Evolutionary conservation across 306 rosid genomes (phyloP), one percentile per base, ranked within the genome.

Genomic region (Ormosia emarginata): DNA sequence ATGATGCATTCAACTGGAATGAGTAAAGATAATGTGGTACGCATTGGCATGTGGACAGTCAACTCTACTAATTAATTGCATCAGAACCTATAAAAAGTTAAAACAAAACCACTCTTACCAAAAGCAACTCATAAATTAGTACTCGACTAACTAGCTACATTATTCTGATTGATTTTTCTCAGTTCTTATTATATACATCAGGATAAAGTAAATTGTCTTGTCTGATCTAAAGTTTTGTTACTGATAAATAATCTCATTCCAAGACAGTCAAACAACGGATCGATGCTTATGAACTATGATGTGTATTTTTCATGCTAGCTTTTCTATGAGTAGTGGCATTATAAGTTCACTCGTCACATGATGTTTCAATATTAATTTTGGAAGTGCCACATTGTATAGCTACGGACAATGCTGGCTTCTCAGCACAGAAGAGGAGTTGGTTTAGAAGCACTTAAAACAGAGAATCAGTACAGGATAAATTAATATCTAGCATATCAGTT

Each of bases 11-110:
- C 53, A 66, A 74, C 70, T 15, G 6, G 43, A 24, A 37, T 7
- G 41, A 53, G 1, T 39, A 61, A 11, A 66, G 50, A 33, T 33
- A 55, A 2, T 49, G 66, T 8, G 47, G 6, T 36, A 13, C 37
- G 29, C 11, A 57, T 33, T 75, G 41, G 34, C 81, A 41, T 55
- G 74, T 59, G 78, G 13, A n/a, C n/a, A 68, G 71, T 75, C 85
- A 82, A 75, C 81, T 82, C 52, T 73, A 47, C 74, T 58, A 40
- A n/a, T 10, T 46, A 46, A 57, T 41, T 55, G 46, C 41, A 52
- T 66, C 17, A 2, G 8, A 29, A 52, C 74, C 65, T 13, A n/a
- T 2, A 18, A 52, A 39, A 66, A 14, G 57, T 67, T 4, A 67
- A n/a, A 67, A 40, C 32, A 79, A 55, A 50, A 55, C 57, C 24